Percentiles rank a stretch among this genome's conserved stretches.
Evolutionary conservation across 2,329 filamentous ascomycete genomes (phyloP).

Genomic region (Podosphaera xanthii): DNA sequence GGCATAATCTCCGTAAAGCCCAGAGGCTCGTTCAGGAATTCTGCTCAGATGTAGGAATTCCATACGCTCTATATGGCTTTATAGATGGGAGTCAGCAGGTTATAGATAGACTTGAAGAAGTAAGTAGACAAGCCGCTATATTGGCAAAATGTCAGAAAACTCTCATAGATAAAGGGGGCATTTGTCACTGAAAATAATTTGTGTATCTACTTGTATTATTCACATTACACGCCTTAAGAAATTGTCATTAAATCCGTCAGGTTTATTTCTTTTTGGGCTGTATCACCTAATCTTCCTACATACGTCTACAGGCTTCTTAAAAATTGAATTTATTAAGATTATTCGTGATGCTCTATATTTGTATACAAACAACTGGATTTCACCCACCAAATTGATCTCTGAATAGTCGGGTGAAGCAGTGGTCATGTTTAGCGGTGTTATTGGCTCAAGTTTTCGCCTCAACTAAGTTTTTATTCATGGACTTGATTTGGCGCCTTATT

Average conservation of each 20-base stretch:
- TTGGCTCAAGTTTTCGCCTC: too few relatives aligned
- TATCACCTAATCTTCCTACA: too few relatives aligned
- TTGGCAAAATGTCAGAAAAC: slow-evolving; percentile 48
- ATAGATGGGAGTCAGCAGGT: slow-evolving; percentile 65
- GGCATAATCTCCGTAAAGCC: slow-evolving; percentile 57
- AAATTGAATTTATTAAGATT: too few relatives aligned
- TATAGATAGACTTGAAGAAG: slow-evolving; percentile 51
- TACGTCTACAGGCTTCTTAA: too few relatives aligned
- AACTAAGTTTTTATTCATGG: too few relatives aligned
- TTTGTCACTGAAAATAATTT: slow-evolving; percentile 10
- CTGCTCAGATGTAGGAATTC: slow-evolving; percentile 60
- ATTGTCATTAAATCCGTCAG: not conserved
- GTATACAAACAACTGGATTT: too few relatives aligned
- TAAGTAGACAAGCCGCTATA: slow-evolving; percentile 58
- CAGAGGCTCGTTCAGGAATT: slow-evolving; percentile 63
- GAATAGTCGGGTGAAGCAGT: too few relatives aligned
- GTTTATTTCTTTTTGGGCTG: too few relatives aligned
- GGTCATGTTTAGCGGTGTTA: too few relatives aligned
- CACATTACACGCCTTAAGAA: not conserved
- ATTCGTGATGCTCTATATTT: too few relatives aligned
- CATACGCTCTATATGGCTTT: slow-evolving; percentile 71
- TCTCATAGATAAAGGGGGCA: slow-evolving; percentile 15
- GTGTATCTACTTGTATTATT: not conserved
- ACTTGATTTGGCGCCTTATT: too few relatives aligned
- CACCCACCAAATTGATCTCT: too few relatives aligned